These are phyloP conservation scores for Grosmannia serpens DNA, from an alignment of 2,329 filamentous ascomycete species.

Conservation along the genomic window DNA sequence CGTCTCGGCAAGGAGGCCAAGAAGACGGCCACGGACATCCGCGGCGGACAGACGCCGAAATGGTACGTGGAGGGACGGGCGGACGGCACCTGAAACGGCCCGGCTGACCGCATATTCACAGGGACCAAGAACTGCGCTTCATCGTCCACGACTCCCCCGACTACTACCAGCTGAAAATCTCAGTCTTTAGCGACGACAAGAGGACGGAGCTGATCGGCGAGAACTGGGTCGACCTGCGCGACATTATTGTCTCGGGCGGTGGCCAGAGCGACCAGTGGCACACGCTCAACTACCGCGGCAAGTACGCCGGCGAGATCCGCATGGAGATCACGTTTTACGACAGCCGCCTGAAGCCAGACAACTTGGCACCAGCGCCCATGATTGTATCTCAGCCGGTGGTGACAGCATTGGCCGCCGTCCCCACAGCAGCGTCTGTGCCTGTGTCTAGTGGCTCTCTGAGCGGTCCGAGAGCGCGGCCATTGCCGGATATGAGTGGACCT, in stretches of 20 bases:
- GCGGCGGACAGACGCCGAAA: slow-evolving; percentile 88
- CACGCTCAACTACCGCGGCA: slow-evolving; percentile 72
- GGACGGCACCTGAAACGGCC: background rate
- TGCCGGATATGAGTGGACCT: slow-evolving; percentile 33
- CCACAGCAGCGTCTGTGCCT: slow-evolving; percentile 20
- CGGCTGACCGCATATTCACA: slow-evolving; percentile 24
- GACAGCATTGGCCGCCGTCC: slow-evolving; percentile 33
- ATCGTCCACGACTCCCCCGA: slow-evolving; percentile 92
- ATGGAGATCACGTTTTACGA: slow-evolving; percentile 98
- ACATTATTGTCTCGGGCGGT: slow-evolving; percentile 72
- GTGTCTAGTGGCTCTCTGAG: slow-evolving; percentile 1
- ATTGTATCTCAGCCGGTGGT: background rate
- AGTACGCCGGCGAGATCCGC: slow-evolving; percentile 90
- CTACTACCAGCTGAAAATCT: slow-evolving; percentile 91
- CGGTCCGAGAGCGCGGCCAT: background rate
- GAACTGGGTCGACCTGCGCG: slow-evolving; percentile 73
- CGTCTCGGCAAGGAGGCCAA: slow-evolving; percentile 92
- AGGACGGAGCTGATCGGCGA: slow-evolving; percentile 95
- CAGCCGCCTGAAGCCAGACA: slow-evolving; percentile 69
- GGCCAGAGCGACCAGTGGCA: slow-evolving; percentile 96
- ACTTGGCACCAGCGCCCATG: slow-evolving; percentile 20
- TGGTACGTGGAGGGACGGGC: slow-evolving; percentile 52
- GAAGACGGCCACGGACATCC: slow-evolving; percentile 88
- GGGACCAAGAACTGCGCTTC: slow-evolving; percentile 96
- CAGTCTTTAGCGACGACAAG: slow-evolving; percentile 97